These are phyloP conservation scores for Rhypophila decipiens DNA, from an alignment of 495 filamentous ascomycete genomes.

Conservation along the genomic window DNA sequence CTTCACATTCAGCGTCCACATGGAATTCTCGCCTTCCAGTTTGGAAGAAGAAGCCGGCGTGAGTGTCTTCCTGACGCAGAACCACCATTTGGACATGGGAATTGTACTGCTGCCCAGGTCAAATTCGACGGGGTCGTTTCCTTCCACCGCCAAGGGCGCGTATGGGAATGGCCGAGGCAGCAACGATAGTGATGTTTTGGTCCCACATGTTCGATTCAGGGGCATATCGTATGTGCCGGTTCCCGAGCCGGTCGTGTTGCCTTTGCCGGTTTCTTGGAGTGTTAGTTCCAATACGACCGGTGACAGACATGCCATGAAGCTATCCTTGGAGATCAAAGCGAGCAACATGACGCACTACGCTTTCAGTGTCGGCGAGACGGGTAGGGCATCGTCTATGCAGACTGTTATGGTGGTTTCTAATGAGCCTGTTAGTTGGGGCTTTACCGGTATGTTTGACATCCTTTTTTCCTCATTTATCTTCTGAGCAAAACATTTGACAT, in stretches of 20 bases:
- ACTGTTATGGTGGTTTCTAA: constrained; percentile 34
- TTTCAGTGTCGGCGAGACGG: constrained; percentile 36
- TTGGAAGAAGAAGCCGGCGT: constrained; percentile 37
- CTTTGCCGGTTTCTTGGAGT: constrained; percentile 30
- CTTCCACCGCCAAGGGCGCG: background rate
- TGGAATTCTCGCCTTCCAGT: constrained; percentile 31
- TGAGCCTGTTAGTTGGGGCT: constrained; percentile 42
- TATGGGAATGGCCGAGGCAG: background rate
- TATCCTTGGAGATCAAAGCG: constrained; percentile 41
- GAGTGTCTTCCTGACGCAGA: constrained; percentile 45
- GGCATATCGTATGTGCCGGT: constrained; percentile 31
- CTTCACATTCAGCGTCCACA: constrained; percentile 39
- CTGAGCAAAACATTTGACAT: background rate
- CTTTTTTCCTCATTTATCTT: background rate
- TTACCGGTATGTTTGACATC: constrained; percentile 33
- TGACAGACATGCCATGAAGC: constrained; percentile 10
- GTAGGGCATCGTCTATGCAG: constrained; percentile 20
- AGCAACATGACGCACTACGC: constrained; percentile 40
- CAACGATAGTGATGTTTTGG: constrained; percentile 7
- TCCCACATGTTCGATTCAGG: constrained; percentile 32
- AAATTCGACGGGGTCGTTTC: constrained; percentile 10
- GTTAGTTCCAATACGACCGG: too few relatives aligned
- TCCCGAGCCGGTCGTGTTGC: constrained; percentile 20
- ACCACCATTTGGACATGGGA: constrained; percentile 48
- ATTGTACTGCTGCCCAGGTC: constrained; percentile 33